Evolutionary conservation across 306 rosid genomes (phyloP), one percentile per base, ranked within the genome.

Genomic region (Phaseolus lunatus): DNA sequence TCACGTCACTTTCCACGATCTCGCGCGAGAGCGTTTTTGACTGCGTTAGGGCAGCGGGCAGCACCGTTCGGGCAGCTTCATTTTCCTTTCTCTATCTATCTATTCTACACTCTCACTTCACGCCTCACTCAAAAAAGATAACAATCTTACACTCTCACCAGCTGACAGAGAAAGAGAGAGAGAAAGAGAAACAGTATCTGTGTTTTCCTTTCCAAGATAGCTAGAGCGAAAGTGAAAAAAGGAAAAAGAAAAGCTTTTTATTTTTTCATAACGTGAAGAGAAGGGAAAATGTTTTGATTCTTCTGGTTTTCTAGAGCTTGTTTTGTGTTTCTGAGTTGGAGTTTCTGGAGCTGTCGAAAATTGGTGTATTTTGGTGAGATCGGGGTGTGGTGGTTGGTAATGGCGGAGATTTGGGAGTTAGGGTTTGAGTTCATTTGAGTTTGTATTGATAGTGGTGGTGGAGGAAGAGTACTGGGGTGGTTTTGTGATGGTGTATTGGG

Each of bases 1-100:
- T 88, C 97, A 92, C 89, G 93, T 89, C 96, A 72, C 93, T 89
- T 90, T 95, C 97, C 93, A 90, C 88, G 82, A 65, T 87, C 81
- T 80, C 86, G 94, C 88, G 94, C 89, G 79, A 87, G 72, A 84
- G 67, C 87, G 81, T 71, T 90, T 90, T 90, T 87, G 93, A 92
- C 93, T 88, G 90, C 90, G 85, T 75, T 63, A 76, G 96, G 97
- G 95, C 97, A 90, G 74, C 86, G 97, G 94, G 67, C 90, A 88
- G 77, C 91, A 88, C 97, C 90, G 90, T 86, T 83, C 93, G 97
- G 98, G 96, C 92, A 89, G 82, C 47, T 43, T 7, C 15, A 43
- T 48, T 9, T 75, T 23, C 15, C 27, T 19, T 33, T 31, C 79
- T 37, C 67, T 64, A 71, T 33, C 78, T 52, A 66, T 73, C 15